Conservation (phyloP, 768 basidiomycete species). For the Boletales sp. region DNA sequence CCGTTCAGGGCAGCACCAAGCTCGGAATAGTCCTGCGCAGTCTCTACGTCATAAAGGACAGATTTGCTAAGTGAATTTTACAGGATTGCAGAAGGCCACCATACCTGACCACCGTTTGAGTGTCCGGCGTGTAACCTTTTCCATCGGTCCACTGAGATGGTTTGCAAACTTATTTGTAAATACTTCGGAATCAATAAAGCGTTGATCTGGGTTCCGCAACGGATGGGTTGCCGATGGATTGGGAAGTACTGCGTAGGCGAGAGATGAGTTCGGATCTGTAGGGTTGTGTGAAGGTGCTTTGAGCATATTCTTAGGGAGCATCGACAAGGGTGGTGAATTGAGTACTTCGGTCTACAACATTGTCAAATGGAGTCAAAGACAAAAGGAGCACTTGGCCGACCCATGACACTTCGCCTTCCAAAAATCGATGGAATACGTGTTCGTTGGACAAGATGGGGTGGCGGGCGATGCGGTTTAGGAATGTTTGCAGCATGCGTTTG, state of each 20-base stretch:
- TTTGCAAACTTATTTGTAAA: slow-evolving; percentile 95
- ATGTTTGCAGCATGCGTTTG: slow-evolving; percentile 93
- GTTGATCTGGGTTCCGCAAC: slow-evolving; percentile 88
- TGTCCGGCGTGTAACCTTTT: slow-evolving; percentile 89
- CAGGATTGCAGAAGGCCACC: slow-evolving; percentile 18
- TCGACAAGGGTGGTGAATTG: slow-evolving; percentile 86
- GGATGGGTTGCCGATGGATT: slow-evolving; percentile 87
- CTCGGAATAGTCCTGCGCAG: slow-evolving; percentile 83
- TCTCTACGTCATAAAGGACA: slow-evolving; percentile 43
- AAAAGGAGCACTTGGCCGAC: slow-evolving; percentile 38
- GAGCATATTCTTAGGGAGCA: slow-evolving; percentile 91
- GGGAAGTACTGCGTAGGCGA: slow-evolving; percentile 81
- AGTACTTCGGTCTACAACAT: slow-evolving; percentile 75
- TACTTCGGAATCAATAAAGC: slow-evolving; percentile 92
- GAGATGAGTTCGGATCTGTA: slow-evolving; percentile 67
- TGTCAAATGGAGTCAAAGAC: slow-evolving; percentile 4
- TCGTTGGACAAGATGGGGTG: slow-evolving; percentile 97
- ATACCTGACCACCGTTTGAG: slow-evolving; percentile 94
- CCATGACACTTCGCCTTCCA: slow-evolving; percentile 97
- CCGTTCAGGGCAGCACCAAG: slow-evolving; percentile 91
- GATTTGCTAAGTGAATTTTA: slow-evolving; percentile 2
- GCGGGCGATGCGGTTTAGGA: slow-evolving; percentile 82
- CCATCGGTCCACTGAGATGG: slow-evolving; percentile 90
- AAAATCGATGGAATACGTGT: slow-evolving; percentile 92
- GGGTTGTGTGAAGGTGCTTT: slow-evolving; percentile 96